Evolutionary conservation across 2,329 filamentous ascomycete genomes (phyloP).

Genomic region (Xylaria sp.): DNA sequence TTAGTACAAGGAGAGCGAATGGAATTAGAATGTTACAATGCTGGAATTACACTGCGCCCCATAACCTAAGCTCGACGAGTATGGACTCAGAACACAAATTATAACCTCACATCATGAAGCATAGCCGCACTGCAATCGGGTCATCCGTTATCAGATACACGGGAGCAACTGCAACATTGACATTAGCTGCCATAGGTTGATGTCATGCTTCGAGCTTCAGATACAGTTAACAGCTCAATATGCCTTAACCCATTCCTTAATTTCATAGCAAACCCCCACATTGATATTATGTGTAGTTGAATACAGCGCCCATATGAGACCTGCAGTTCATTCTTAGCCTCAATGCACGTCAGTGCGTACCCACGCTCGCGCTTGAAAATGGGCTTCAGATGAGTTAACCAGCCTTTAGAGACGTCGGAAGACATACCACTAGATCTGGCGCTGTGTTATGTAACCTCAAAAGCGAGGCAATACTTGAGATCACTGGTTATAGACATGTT

Average conservation of each 20-base stretch:
- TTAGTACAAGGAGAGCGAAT: too few relatives aligned
- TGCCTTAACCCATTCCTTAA: neutral
- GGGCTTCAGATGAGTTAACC: neutral
- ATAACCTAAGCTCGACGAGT: too few relatives aligned
- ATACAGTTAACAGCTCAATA: neutral
- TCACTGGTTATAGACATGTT: neutral
- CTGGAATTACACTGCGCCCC: too few relatives aligned
- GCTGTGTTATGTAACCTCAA: neutral
- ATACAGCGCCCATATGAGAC: neutral
- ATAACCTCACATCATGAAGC: neutral
- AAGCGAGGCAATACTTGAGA: neutral
- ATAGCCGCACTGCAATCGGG: neutral
- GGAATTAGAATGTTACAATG: too few relatives aligned
- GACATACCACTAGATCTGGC: neutral
- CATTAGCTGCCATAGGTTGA: neutral
- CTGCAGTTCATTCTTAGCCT: conserved; percentile 17
- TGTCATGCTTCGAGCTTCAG: neutral
- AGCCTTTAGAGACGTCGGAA: neutral
- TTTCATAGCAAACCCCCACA: neutral
- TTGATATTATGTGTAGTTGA: neutral
- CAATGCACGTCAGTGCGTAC: neutral
- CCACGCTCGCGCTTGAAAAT: neutral
- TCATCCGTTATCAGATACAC: neutral
- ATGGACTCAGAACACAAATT: too few relatives aligned
- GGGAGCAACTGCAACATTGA: neutral